Conservation (phyloP, 768 basidiomycete species). For the Pisolithus microcarpus region DNA sequence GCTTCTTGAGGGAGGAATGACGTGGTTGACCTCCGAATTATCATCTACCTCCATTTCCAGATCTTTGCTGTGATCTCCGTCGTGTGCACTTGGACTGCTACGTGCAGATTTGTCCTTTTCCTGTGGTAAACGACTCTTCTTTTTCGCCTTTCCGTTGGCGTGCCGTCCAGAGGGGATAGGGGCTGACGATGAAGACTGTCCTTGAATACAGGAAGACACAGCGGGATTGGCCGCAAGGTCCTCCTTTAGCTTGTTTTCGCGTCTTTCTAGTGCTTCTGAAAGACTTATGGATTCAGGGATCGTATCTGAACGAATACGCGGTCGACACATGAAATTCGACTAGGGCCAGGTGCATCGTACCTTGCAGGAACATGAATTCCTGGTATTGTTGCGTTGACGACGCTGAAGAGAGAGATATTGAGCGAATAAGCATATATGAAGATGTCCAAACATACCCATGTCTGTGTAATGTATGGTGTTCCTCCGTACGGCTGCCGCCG, state of each 20-base stretch:
- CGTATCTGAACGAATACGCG: conserved; percentile 40
- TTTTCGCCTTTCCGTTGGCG: conserved; percentile 32
- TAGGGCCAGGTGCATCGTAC: conserved; percentile 27
- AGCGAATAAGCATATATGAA: neutral
- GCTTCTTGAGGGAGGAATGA: conserved; percentile 20
- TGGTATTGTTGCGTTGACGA: conserved; percentile 52
- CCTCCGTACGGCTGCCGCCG: conserved; percentile 54
- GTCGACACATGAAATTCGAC: neutral
- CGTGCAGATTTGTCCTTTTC: conserved; percentile 28
- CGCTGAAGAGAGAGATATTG: conserved; percentile 32
- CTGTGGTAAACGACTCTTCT: conserved; percentile 32
- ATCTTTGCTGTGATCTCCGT: conserved; percentile 18
- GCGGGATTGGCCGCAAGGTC: conserved; percentile 56
- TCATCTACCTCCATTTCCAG: conserved; percentile 14
- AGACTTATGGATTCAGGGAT: conserved; percentile 59
- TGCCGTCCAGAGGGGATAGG: conserved; percentile 14
- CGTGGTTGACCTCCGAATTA: conserved; percentile 7
- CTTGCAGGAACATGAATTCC: conserved; percentile 68
- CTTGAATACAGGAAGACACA: conserved; percentile 30
- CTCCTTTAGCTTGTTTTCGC: conserved; percentile 46
- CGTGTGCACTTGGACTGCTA: conserved; percentile 15
- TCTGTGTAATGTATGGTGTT: conserved; percentile 61
- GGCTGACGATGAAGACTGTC: conserved; percentile 19
- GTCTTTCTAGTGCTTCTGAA: conserved; percentile 50
- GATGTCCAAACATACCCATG: conserved; percentile 48